Conservation (phyloP, 2,329 filamentous ascomycete species). For the Scedosporium aurantiacum region DNA sequence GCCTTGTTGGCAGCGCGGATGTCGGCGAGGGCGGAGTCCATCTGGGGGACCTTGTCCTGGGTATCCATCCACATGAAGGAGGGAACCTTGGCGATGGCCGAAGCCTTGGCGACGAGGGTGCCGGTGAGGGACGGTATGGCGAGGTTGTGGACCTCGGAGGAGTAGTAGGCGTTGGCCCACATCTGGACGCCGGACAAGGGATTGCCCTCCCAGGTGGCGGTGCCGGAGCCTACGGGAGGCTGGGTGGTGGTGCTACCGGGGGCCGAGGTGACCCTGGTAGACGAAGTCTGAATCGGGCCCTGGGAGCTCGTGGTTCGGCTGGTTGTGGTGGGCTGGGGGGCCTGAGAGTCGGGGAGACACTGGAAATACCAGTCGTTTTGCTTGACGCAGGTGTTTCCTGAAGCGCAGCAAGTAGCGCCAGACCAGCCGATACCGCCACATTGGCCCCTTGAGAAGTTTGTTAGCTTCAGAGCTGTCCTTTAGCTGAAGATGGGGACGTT, state of each 20-base stretch:
- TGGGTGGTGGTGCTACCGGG: slow-evolving; percentile 13
- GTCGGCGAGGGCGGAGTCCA: slow-evolving; percentile 33
- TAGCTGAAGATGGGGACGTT: background rate
- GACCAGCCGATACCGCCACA: slow-evolving; percentile 8
- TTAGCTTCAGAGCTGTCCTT: background rate
- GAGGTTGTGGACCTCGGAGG: slow-evolving; percentile 39
- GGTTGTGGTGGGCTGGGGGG: slow-evolving; percentile 6
- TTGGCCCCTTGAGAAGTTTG: slow-evolving; percentile 3
- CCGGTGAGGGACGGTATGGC: slow-evolving; percentile 54
- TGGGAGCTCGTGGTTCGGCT: slow-evolving; percentile 16
- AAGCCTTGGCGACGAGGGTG: slow-evolving; percentile 38
- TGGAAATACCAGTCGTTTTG: slow-evolving; percentile 9
- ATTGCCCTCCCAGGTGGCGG: slow-evolving; percentile 36
- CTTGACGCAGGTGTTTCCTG: slow-evolving; percentile 7
- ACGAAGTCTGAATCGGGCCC: slow-evolving; percentile 1
- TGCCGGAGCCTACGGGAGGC: slow-evolving; percentile 19
- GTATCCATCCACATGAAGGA: slow-evolving; percentile 45
- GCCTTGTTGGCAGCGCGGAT: slow-evolving; percentile 27
- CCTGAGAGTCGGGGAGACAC: slow-evolving; percentile 4
- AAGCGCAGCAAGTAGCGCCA: slow-evolving; percentile 6
- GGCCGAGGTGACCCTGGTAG: slow-evolving; percentile 13
- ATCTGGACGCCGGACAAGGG: slow-evolving; percentile 38
- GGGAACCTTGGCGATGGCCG: slow-evolving; percentile 40
- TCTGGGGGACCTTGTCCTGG: slow-evolving; percentile 33
- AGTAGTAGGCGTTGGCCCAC: slow-evolving; percentile 45